These are phyloP conservation scores for Xylona heveae DNA, from an alignment of 495 filamentous ascomycete genomes.

Conservation along the genomic window DNA sequence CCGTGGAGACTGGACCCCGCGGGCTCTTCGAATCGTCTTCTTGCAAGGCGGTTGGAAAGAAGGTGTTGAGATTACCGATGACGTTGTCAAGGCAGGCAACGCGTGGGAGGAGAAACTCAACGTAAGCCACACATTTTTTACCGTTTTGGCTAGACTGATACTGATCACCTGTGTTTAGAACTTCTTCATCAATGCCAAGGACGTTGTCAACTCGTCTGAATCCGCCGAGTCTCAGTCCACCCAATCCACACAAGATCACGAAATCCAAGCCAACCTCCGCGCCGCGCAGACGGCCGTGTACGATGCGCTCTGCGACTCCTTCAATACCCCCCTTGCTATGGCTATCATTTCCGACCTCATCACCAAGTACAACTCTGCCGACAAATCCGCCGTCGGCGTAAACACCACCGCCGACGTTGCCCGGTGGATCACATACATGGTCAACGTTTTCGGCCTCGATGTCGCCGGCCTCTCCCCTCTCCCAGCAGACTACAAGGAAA, in stretches of 20 bases:
- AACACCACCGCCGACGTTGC: constrained; percentile 25
- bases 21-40: constrained; percentile 70
- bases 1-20: constrained; percentile 54
- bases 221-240: too few relatives aligned
- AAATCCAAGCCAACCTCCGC: constrained; percentile 21
- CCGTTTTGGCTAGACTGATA: neutral
- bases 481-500: constrained; percentile 22
- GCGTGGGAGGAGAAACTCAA: constrained; percentile 67
- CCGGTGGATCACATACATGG: constrained; percentile 64
- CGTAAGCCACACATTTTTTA: constrained; percentile 15
- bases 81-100: constrained; percentile 47
- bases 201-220: constrained; percentile 20
- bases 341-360: constrained; percentile 51
- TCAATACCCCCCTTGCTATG: constrained; percentile 70
- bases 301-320: constrained; percentile 60
- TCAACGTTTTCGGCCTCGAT: constrained; percentile 73
- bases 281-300: constrained; percentile 38
- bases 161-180: constrained; percentile 22
- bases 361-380: constrained; percentile 37
- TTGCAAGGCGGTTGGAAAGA: constrained; percentile 77
- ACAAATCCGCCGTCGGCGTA: constrained; percentile 19
- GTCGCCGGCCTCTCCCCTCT: neutral
- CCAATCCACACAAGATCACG: constrained; percentile 6
- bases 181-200: constrained; percentile 69
- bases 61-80: constrained; percentile 74